A percentile compares a stretch with the other conserved stretches of the same genome.
Conservation (phyloP, 2,329 filamentous ascomycete genomes). For the Sporothrix pseudoabietina region DNA sequence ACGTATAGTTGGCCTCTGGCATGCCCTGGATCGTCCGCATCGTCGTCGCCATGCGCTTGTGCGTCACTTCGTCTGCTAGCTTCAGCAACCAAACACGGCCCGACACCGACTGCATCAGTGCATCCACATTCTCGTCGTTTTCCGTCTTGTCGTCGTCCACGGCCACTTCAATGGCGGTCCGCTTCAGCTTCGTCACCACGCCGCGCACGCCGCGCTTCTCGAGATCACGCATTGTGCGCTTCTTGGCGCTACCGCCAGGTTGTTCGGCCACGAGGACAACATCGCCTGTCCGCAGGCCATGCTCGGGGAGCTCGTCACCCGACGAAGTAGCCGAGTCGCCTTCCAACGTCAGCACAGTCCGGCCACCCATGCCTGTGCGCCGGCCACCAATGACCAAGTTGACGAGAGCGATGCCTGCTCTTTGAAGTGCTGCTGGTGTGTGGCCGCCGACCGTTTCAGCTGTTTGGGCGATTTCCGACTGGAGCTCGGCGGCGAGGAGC, state of each 20-base stretch:
- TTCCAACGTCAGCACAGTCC: constrained; percentile 79
- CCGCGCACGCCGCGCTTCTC: constrained; percentile 69
- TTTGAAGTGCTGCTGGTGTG: constrained; percentile 69
- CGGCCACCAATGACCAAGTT: constrained; percentile 74
- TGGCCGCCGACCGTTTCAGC: constrained; percentile 66
- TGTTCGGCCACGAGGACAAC: constrained; percentile 77
- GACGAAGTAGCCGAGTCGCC: constrained; percentile 59
- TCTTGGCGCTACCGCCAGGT: constrained; percentile 70
- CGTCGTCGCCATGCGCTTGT: constrained; percentile 63
- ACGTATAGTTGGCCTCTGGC: constrained; percentile 59
- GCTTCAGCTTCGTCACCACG: constrained; percentile 67
- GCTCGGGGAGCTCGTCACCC: constrained; percentile 60
- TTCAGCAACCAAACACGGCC: constrained; percentile 64
- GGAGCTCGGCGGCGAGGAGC: constrained; percentile 70
- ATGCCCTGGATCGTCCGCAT: constrained; percentile 64
- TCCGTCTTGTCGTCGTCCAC: constrained; percentile 65
- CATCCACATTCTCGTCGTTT: constrained; percentile 54
- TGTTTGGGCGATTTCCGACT: constrained; percentile 71
- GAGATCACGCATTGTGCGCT: constrained; percentile 69
- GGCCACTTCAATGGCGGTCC: constrained; percentile 64
- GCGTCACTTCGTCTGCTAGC: constrained; percentile 69
- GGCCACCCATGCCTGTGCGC: constrained; percentile 88
- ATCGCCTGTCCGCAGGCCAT: constrained; percentile 75
- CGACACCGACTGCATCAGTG: constrained; percentile 36
- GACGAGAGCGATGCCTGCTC: constrained; percentile 75